Evolutionary conservation across 805 yeast species (phyloP).

Genomic region (Ogataea nitratoaversa): DNA sequence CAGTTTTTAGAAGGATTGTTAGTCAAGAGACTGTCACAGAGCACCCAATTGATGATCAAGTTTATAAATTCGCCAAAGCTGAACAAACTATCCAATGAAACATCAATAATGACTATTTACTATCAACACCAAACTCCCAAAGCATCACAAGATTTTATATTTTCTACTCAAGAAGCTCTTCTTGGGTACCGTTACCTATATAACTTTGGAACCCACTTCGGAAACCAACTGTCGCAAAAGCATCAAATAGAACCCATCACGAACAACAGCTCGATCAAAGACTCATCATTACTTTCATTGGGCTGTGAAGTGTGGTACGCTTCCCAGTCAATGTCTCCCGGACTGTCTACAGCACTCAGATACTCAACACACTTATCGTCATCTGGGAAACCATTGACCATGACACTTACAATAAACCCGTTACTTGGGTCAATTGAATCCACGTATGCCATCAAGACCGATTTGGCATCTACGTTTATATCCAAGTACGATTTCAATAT

Average conservation of each 20-base stretch:
- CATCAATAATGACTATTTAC: slow-evolving; percentile 58
- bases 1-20: slow-evolving; percentile 85
- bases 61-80: slow-evolving; percentile 59
- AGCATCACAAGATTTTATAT: slow-evolving; percentile 68
- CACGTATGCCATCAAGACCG: slow-evolving; percentile 80
- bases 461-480: slow-evolving; percentile 68
- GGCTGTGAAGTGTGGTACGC: slow-evolving; percentile 94
- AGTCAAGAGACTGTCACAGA: slow-evolving; percentile 54
- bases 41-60: slow-evolving; percentile 64
- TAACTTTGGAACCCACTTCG: slow-evolving; percentile 42
- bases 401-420: slow-evolving; percentile 86
- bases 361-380: slow-evolving; percentile 76
- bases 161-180: slow-evolving; percentile 78
- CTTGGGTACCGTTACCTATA: slow-evolving; percentile 78
- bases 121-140: slow-evolving; percentile 64
- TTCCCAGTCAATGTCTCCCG: slow-evolving; percentile 78
- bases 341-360: slow-evolving; percentile 77
- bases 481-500: slow-evolving; percentile 86
- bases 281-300: slow-evolving; percentile 49
- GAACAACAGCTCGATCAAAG: slow-evolving; percentile 3
- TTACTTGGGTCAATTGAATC: slow-evolving; percentile 84
- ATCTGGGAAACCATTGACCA: slow-evolving; percentile 84
- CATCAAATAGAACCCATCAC: slow-evolving; percentile 1
- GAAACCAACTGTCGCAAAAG: background rate
- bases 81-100: slow-evolving; percentile 22